Percentiles rank a stretch among this genome's conserved stretches.
Conservation (phyloP, 495 filamentous ascomycete species). For the Neurospora discreta region DNA sequence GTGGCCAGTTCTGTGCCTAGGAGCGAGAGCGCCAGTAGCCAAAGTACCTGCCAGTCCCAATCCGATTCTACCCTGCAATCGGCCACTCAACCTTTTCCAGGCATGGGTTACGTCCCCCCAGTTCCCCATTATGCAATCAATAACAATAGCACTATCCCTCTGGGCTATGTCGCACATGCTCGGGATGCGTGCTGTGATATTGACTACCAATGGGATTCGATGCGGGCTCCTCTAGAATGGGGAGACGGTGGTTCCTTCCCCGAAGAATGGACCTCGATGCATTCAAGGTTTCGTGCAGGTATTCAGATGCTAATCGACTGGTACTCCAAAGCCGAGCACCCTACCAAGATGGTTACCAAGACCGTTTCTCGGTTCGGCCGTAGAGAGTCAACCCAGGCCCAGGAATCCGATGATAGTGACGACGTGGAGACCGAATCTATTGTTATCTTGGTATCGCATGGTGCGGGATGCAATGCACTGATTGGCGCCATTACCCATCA, state of each 20-base stretch:
- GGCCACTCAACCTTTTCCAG: constrained; percentile 2
- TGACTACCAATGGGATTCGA: constrained; percentile 94
- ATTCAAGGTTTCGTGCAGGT: constrained; percentile 71
- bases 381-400: constrained; percentile 4
- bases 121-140: constrained; percentile 78
- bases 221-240: constrained; percentile 61
- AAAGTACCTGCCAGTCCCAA: not conserved
- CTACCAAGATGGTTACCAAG: constrained; percentile 35
- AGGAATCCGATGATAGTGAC: constrained; percentile 28
- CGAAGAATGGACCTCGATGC: constrained; percentile 94
- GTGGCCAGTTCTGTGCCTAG: constrained; percentile 19
- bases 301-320: constrained; percentile 65
- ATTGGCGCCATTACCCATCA: constrained; percentile 84
- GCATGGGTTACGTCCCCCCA: constrained; percentile 55
- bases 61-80: not conserved
- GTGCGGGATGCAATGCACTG: constrained; percentile 94
- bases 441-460: constrained; percentile 88
- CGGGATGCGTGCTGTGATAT: constrained; percentile 75
- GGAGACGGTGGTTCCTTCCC: constrained; percentile 79
- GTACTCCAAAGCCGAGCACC: constrained; percentile 50
- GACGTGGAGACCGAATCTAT: constrained; percentile 59
- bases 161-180: constrained; percentile 85
- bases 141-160: constrained; percentile 65
- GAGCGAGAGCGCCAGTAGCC: constrained; percentile 9
- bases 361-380: constrained; percentile 14